phyloP scores from a whole-genome alignment of 768 basidiomycete species.

The Austroboletus eburneus region DNA sequence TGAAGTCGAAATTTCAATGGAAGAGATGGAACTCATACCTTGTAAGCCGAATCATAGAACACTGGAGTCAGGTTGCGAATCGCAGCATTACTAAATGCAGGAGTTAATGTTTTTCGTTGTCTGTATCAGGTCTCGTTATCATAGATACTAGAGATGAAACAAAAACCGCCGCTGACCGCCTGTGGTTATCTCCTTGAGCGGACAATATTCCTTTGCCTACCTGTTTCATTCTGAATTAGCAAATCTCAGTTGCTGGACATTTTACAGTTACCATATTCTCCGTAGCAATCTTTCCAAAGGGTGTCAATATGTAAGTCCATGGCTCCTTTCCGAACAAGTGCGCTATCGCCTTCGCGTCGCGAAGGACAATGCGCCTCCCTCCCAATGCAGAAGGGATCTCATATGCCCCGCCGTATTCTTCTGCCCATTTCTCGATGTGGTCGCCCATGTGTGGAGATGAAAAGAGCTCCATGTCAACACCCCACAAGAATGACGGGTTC shows the following conservation, averaged over 20 bases:
- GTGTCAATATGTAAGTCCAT: conserved; percentile 30
- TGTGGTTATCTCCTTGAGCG: conserved; percentile 42
- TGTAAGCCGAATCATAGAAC: conserved; percentile 41
- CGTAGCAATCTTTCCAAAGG: conserved; percentile 14
- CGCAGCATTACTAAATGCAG: conserved; percentile 40
- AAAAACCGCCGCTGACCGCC: conserved; percentile 24
- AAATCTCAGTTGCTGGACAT: neutral
- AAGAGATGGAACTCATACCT: conserved; percentile 21
- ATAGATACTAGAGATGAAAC: conserved; percentile 9
- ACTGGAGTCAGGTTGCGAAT: conserved; percentile 35
- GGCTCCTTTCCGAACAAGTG: conserved; percentile 52
- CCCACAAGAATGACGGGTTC: conserved; percentile 16
- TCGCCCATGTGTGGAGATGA: conserved; percentile 21
- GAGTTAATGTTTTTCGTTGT: conserved; percentile 36
- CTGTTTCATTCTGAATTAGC: conserved; percentile 8
- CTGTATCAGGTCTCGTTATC: conserved; percentile 13
- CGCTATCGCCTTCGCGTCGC: conserved; percentile 47
- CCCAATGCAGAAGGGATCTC: conserved; percentile 37
- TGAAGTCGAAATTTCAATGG: neutral
- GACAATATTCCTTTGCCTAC: conserved; percentile 37
- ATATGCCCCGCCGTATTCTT: conserved; percentile 45
- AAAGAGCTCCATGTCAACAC: conserved; percentile 1
- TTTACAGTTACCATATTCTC: conserved; percentile 23
- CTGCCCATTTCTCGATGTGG: conserved; percentile 46
- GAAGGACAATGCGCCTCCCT: conserved; percentile 32